A percentile compares a stretch with the other conserved stretches of the same genome.
These are phyloP conservation scores for Articulospora tetracladia DNA, from an alignment of 495 filamentous ascomycete species.

Conservation along the genomic window DNA sequence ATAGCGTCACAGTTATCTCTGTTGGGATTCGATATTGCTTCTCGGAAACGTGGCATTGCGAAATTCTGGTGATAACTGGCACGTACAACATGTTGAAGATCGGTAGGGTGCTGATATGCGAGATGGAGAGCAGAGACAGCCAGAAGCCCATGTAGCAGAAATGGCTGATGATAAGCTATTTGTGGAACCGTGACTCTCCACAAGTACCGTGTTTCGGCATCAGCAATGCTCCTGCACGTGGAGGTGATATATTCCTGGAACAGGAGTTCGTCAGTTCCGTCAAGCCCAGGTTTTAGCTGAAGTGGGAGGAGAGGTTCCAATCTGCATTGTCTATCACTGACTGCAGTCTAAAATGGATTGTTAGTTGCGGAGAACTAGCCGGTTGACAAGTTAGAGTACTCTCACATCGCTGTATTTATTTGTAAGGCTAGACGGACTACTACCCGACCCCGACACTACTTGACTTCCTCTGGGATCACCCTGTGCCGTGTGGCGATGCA, in stretches of 20 bases:
- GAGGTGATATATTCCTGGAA: slow-evolving; percentile 18
- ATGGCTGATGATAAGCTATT: slow-evolving; percentile 24
- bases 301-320: too few species aligned
- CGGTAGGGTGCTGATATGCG: slow-evolving; percentile 19
- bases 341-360: too few species aligned
- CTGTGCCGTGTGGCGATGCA: not conserved
- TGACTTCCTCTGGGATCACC: not conserved
- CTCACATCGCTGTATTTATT: too few species aligned
- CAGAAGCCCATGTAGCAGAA: slow-evolving; percentile 34
- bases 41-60: slow-evolving; percentile 31
- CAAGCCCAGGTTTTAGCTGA: not conserved
- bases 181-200: slow-evolving; percentile 26
- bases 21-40: slow-evolving; percentile 24
- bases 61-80: slow-evolving; percentile 28
- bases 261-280: slow-evolving; percentile 9
- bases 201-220: not conserved
- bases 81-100: slow-evolving; percentile 21
- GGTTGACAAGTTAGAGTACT: too few species aligned
- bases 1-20: slow-evolving; percentile 32
- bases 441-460: not conserved
- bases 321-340: too few species aligned
- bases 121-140: slow-evolving; percentile 33
- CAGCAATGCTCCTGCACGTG: slow-evolving; percentile 6
- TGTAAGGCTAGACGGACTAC: not conserved
- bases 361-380: too few species aligned